Conservation (phyloP, 192 early-diverging fungal species). For the Pecoramyces ruminantium region DNA sequence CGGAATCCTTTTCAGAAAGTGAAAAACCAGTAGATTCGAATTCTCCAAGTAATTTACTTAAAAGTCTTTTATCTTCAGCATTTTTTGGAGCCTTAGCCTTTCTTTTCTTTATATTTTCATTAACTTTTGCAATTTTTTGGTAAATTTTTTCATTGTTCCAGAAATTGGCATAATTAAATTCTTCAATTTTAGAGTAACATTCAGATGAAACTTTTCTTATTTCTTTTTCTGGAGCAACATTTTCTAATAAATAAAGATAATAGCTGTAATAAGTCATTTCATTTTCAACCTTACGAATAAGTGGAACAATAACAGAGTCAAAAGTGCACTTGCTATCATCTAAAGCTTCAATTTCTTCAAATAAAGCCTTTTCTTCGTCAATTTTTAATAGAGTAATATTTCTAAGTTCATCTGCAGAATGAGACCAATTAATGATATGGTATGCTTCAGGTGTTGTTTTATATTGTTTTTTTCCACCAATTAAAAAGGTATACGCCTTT, state of each 20-base stretch:
- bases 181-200: not conserved
- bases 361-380: not conserved
- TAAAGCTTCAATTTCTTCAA: not conserved
- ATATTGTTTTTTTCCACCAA: too few relatives aligned
- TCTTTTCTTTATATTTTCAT: not conserved
- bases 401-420: not conserved
- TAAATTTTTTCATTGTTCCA: not conserved
- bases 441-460: not conserved
- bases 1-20: constrained; percentile 34
- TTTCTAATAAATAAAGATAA: not conserved
- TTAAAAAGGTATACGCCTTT: too few relatives aligned
- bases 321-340: not conserved
- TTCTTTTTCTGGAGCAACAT: not conserved
- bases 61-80: constrained; percentile 44
- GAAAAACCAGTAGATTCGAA: constrained; percentile 56
- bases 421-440: not conserved
- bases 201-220: not conserved
- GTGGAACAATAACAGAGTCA: not conserved
- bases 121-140: not conserved
- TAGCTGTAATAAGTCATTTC: not conserved
- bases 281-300: not conserved
- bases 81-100: not conserved
- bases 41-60: constrained; percentile 41
- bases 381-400: not conserved
- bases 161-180: not conserved